phyloP scores from a whole-genome alignment of 164 flowering plant species.

The Vitis cinerea region DNA sequence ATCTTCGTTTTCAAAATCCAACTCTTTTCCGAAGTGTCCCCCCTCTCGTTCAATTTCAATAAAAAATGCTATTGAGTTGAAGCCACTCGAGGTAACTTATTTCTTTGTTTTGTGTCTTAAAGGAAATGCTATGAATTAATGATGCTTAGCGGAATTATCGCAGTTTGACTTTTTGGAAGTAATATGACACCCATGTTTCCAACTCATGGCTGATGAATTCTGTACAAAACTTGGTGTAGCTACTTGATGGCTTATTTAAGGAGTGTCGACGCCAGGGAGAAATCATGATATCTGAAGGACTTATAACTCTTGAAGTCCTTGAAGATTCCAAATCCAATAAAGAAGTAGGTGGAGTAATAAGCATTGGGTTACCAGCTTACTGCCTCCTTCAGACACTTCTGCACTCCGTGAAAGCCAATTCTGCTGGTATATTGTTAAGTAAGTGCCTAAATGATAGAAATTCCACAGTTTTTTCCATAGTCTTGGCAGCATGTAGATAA shows the following conservation, averaged over 20 bases:
- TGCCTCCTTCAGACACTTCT: slow-evolving; percentile 63
- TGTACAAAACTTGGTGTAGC: slow-evolving; percentile 33
- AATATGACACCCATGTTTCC: background rate
- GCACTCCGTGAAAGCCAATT: slow-evolving; percentile 68
- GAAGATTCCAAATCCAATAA: slow-evolving; percentile 61
- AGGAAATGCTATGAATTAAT: too few relatives aligned
- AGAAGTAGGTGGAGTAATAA: slow-evolving; percentile 37
- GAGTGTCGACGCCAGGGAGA: slow-evolving; percentile 60
- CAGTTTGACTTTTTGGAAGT: too few relatives aligned
- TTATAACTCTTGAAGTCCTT: slow-evolving; percentile 61
- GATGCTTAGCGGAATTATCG: too few relatives aligned
- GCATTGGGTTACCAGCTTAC: slow-evolving; percentile 81
- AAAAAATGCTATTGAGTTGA: slow-evolving; percentile 53
- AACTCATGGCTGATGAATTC: background rate
- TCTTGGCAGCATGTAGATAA: background rate
- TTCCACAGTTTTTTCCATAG: too few relatives aligned
- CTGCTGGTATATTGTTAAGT: slow-evolving; percentile 69
- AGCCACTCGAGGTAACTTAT: slow-evolving; percentile 68
- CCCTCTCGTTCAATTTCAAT: slow-evolving; percentile 56
- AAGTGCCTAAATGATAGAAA: slow-evolving; percentile 23
- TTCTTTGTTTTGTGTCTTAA: background rate
- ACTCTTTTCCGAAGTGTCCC: slow-evolving; percentile 39
- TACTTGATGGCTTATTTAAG: slow-evolving; percentile 53
- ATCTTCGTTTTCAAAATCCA: slow-evolving; percentile 48
- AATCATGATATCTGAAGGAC: slow-evolving; percentile 53